Evolutionary conservation across 2,329 filamentous ascomycete genomes (phyloP).

Genomic region (Trichoderma simmonsii): DNA sequence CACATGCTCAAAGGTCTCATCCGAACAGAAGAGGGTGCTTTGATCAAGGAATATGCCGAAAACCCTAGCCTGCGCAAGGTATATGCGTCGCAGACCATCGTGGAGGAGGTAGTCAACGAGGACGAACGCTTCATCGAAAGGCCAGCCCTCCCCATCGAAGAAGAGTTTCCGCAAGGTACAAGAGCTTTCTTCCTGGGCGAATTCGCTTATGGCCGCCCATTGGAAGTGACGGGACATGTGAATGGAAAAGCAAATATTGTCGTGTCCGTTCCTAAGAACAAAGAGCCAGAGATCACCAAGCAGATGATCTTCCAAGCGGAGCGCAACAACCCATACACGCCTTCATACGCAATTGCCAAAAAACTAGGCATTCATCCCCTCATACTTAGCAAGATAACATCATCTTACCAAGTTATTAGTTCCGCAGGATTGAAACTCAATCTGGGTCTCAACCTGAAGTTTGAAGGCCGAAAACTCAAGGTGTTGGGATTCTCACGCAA

Average conservation of each 20-base stretch:
- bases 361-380: conserved; percentile 79
- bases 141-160: conserved; percentile 79
- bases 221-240: conserved; percentile 75
- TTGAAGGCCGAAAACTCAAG: conserved; percentile 92
- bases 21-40: conserved; percentile 87
- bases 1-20: conserved; percentile 88
- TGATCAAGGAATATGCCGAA: conserved; percentile 86
- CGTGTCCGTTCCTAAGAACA: conserved; percentile 67
- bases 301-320: conserved; percentile 70
- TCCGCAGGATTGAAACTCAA: conserved; percentile 83
- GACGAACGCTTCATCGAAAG: conserved; percentile 92
- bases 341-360: conserved; percentile 84
- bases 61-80: conserved; percentile 83
- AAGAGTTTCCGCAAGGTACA: conserved; percentile 83
- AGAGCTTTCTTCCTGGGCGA: conserved; percentile 92
- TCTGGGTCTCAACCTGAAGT: conserved; percentile 92
- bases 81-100: conserved; percentile 86
- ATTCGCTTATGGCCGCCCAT: conserved; percentile 83
- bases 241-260: conserved; percentile 74
- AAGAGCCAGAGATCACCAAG: conserved; percentile 78
- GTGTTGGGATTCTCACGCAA: conserved; percentile 94
- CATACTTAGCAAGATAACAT: conserved; percentile 92
- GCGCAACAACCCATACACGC: conserved; percentile 69
- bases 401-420: conserved; percentile 78
- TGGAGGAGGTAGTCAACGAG: conserved; percentile 85